Percentiles rank a stretch among this genome's conserved stretches.
phyloP scores from a whole-genome alignment of 2,329 filamentous ascomycete genomes.

The Apiospora marii region DNA sequence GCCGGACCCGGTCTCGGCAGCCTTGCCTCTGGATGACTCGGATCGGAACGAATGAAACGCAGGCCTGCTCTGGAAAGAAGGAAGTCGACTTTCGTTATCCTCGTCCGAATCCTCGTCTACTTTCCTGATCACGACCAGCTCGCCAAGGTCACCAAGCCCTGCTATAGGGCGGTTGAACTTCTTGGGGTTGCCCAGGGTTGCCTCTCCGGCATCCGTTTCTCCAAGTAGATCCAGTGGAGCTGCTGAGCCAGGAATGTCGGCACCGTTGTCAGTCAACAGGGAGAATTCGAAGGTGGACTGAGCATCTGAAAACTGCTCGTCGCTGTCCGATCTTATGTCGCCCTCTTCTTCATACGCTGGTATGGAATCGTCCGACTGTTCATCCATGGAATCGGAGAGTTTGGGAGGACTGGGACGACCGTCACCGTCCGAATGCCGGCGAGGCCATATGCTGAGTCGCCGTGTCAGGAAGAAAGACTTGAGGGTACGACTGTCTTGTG shows the following conservation, averaged over 20 bases:
- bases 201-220: constrained; percentile 1
- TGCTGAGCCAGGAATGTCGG: constrained; percentile 1
- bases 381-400: background rate
- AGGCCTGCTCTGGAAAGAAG: constrained; percentile 1
- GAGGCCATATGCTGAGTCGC: constrained; percentile 10
- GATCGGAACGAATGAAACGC: constrained; percentile 3
- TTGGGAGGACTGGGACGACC: background rate
- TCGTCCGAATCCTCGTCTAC: constrained; percentile 3
- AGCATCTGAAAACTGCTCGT: constrained; percentile 20
- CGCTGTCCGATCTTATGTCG: constrained; percentile 10
- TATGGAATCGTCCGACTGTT: constrained; percentile 16
- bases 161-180: background rate
- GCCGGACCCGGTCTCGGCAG: background rate
- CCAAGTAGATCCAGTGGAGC: background rate
- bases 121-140: constrained; percentile 6
- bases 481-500: constrained; percentile 1
- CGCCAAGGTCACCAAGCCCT: constrained; percentile 5
- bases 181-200: background rate
- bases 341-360: background rate
- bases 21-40: constrained; percentile 13
- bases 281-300: constrained; percentile 17
- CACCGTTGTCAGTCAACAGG: background rate
- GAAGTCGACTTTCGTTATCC: background rate
- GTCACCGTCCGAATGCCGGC: background rate
- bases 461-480: constrained; percentile 10